Evolutionary conservation across 176 grass and related monocot genomes (phyloP), one percentile per base, ranked within the genome.

Genomic region (Saccharum spontaneum): DNA sequence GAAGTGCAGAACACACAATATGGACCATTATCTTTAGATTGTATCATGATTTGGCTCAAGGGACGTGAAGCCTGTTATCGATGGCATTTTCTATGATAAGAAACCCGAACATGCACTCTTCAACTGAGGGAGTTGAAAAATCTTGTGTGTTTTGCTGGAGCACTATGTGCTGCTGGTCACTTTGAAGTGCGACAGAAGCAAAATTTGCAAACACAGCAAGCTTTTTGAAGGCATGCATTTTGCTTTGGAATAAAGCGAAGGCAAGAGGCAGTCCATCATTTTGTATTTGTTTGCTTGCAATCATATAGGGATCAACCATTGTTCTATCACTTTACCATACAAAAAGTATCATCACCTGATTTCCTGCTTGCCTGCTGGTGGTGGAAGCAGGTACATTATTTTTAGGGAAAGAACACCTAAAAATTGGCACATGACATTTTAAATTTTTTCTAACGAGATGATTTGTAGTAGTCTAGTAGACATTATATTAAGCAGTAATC

Each of bases 301-400:
- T 55, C 71, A 82, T 39, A 77, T 10, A 24, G 17, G 17, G 36
- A 68, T 65, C 24, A 20, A 66, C 60, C 24, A 33, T 87, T 82
- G 18, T 34, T 81, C 10, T 11, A 37, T 59, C 46, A 46, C 48
- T 82, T 68, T 36, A 44, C 41, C 52, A 22, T 24, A 75, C 66
- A 78, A 10, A 10, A 78, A 72, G 7, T 6, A 50, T 38, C 12
- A 69, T 26, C 16, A 39, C 61, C 82, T 46, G 67, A 71, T 62
- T 89, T 63, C n/a, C 46, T 76, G 82, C 38, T 81, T 76, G 76
- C 48, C 62, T 85, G 62, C 60, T 81, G 50, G 46, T 76, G 34
- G 16, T 28, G 72, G 30, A 8, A 26, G 36, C 78, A 60, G 20
- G 24, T 26, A 55, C 59, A 64, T 10, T 23, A 80, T 22, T 55